Conservation (phyloP, 2,329 filamentous ascomycete species). For the Diaporthe eres region DNA sequence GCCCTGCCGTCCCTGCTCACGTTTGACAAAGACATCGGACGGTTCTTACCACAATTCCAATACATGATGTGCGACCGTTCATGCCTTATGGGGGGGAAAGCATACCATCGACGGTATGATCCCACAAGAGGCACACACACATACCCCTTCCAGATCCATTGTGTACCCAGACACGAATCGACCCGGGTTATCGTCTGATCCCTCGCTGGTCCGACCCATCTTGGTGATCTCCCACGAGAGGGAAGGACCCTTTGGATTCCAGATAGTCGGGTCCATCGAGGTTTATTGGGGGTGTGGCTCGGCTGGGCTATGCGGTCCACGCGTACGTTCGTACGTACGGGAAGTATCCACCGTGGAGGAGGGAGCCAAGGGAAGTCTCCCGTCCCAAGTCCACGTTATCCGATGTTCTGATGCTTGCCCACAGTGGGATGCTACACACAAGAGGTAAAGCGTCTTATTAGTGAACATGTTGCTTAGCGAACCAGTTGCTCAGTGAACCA, state of each 20-base stretch:
- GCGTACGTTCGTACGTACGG: not conserved
- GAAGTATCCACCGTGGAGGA: not conserved
- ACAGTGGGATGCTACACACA: not conserved
- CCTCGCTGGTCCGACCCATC: conserved; percentile 14
- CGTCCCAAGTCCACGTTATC: conserved; percentile 12
- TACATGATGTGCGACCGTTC: conserved; percentile 38
- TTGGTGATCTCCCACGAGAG: conserved; percentile 16
- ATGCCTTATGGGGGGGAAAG: conserved; percentile 23
- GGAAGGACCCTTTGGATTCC: conserved; percentile 18
- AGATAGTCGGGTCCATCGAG: conserved; percentile 11
- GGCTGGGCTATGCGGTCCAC: not conserved
- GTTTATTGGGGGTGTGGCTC: not conserved
- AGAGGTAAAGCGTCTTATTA: not conserved
- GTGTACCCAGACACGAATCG: conserved; percentile 11
- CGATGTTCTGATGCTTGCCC: conserved; percentile 4
- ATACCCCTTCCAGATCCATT: not conserved
- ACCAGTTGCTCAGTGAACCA: not conserved
- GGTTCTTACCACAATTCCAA: conserved; percentile 31
- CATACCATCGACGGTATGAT: conserved; percentile 2
- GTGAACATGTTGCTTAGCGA: conserved; percentile 16
- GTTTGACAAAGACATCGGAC: conserved; percentile 29
- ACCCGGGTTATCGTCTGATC: conserved; percentile 24
- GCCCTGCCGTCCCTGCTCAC: not conserved
- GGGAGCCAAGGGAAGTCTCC: conserved; percentile 16
- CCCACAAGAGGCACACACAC: not conserved